Base-by-base conservation (phyloP, 129 eudicot species). In the Lonicera japonica region DNA sequence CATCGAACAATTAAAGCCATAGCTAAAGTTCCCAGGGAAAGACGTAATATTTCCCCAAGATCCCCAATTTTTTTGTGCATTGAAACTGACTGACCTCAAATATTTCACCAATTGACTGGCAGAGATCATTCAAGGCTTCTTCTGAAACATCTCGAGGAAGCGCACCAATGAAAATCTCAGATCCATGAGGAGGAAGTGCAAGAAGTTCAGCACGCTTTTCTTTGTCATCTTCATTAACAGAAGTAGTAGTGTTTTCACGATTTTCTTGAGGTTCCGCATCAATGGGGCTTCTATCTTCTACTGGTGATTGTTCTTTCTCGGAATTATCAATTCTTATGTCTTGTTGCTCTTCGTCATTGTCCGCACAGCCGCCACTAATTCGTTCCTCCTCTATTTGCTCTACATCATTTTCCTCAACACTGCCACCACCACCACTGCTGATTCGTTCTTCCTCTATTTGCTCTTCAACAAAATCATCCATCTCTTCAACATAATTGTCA, bases 161-260 rank as follows among this genome's bases (percentile, higher is more conserved):
- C 1, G 87, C 99, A 52, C 99, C 99, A 70, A 94, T 85, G 69
- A 94, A 94, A 58, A 94, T 75, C 77, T 94, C 99, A 10, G 99
- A 85, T 16, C 99, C 96, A 68, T 83, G 87, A 1, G 99, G 96
- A 22, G 99, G 99, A 56, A 85, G 83, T 55, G 88, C 80, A 64
- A 94, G 95, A 71, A 94, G 82, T 64, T 88, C 95, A 54, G 80
- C 85, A 75, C 60, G 80, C 73, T 88, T 79, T 39, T 66, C 82
- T 14, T 58, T 75, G 39, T 82, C 85, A 5, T 39, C 83, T 16
- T 75, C 78, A 21, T 54, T 69, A 20, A 67, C 45, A 23, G 76
- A 70, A 41, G 64, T 71, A 25, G 71, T 25, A 10, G 75, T 70
- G 29, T 68, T 77, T 48, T 79, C 82, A 58, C 79, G 81, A 50